Conservation (phyloP, 805 yeast species). For the Starmerella floris region DNA sequence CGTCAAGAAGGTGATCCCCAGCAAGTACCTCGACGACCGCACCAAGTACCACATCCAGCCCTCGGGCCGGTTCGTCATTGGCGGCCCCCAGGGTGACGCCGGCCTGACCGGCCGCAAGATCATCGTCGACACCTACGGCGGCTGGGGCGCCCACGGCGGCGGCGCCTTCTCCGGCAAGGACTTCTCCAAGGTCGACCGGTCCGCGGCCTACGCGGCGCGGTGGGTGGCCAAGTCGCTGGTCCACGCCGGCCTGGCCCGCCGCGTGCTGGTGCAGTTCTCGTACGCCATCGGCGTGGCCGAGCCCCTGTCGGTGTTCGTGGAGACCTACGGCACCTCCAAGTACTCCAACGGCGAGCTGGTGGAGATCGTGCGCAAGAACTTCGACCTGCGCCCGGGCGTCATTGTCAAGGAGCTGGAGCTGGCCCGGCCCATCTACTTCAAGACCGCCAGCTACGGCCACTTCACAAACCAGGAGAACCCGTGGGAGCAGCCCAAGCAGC, state of each 20-base stretch:
- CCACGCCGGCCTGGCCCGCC: constrained; percentile 85
- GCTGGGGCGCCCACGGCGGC: constrained; percentile 99
- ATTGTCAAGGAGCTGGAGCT: constrained; percentile 91
- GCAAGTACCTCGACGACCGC: constrained; percentile 78
- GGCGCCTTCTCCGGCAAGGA: constrained; percentile 99
- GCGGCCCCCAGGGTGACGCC: constrained; percentile 99
- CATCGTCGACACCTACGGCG: constrained; percentile 99
- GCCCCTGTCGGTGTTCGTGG: constrained; percentile 94
- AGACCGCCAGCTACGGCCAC: constrained; percentile 99
- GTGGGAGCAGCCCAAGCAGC: constrained; percentile 86
- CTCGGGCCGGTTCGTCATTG: constrained; percentile 97
- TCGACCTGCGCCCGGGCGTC: constrained; percentile 98
- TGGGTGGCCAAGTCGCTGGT: constrained; percentile 99
- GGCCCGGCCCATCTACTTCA: constrained; percentile 97
- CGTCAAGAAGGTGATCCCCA: constrained; percentile 85
- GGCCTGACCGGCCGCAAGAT: constrained; percentile 99
- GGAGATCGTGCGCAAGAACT: constrained; percentile 80
- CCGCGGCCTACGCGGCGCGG: constrained; percentile 99
- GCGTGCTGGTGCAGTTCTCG: constrained; percentile 96
- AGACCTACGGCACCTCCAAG: constrained; percentile 95
- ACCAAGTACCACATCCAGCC: constrained; percentile 98
- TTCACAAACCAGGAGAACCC: constrained; percentile 97
- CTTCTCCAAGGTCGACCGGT: constrained; percentile 98
- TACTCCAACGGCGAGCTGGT: constrained; percentile 82
- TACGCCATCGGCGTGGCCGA: constrained; percentile 99